A percentile compares a stretch with the other conserved stretches of the same genome.
phyloP scores from a whole-genome alignment of 768 basidiomycete species.

The Termitomyces sp. region DNA sequence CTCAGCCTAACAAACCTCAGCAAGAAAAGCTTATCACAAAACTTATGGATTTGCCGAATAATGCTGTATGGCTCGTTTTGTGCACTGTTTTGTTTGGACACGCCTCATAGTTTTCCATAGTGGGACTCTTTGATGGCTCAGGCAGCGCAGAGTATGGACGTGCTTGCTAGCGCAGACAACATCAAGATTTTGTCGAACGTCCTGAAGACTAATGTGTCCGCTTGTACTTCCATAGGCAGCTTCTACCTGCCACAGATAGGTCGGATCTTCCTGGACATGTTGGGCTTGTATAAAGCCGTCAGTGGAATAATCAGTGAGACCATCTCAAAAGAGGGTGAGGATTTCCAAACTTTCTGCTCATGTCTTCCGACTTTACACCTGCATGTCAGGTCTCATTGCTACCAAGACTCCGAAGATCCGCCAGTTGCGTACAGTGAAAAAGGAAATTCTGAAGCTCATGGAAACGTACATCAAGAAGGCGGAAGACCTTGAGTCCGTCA shows the following conservation, averaged over 20 bases:
- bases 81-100: neutral
- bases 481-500: conserved; percentile 92
- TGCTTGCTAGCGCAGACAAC: conserved; percentile 85
- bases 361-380: conserved; percentile 4
- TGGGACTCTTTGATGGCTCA: conserved; percentile 98
- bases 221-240: conserved; percentile 93
- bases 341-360: neutral
- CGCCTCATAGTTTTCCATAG: conserved; percentile 30
- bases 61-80: conserved; percentile 57
- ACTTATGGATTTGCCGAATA: conserved; percentile 96
- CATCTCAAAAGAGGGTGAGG: conserved; percentile 75
- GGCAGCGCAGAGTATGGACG: conserved; percentile 88
- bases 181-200: conserved; percentile 97
- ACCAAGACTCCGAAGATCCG: conserved; percentile 97
- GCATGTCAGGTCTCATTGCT: conserved; percentile 67
- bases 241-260: conserved; percentile 98
- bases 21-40: conserved; percentile 94
- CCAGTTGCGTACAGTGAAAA: conserved; percentile 93
- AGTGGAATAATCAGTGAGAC: conserved; percentile 95
- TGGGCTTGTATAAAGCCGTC: conserved; percentile 95
- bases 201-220: conserved; percentile 96
- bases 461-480: conserved; percentile 98
- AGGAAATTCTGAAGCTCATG: conserved; percentile 95
- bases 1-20: conserved; percentile 95
- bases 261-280: conserved; percentile 95